A percentile compares a stretch with the other conserved stretches of the same genome.
These are phyloP conservation scores for Odontarrhena argentea DNA, from an alignment of 345 rosid genomes.

Conservation along the genomic window DNA sequence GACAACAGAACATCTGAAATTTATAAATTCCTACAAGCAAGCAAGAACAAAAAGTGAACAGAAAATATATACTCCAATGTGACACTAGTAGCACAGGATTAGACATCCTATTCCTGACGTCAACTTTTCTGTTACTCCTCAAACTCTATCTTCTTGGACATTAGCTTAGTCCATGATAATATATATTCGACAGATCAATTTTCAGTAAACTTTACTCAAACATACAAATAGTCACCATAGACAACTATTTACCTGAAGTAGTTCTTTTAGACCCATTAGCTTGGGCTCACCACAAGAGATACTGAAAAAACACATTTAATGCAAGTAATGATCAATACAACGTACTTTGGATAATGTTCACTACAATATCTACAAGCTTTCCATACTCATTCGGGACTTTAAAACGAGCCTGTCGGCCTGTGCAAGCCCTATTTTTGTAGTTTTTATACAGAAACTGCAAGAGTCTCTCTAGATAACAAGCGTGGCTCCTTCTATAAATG, in stretches of 20 bases:
- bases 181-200: neutral
- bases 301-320: constrained; percentile 48
- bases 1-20: constrained; percentile 89
- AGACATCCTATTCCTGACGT: constrained; percentile 3
- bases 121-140: constrained; percentile 13
- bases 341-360: constrained; percentile 2
- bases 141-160: constrained; percentile 12
- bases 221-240: constrained; percentile 11
- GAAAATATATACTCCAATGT: neutral
- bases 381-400: constrained; percentile 2
- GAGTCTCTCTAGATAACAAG: constrained; percentile 1
- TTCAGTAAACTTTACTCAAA: constrained; percentile 11
- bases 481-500: neutral
- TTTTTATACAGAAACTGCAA: constrained; percentile 10
- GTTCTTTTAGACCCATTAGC: constrained; percentile 84
- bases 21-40: constrained; percentile 69
- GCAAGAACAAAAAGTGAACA: constrained; percentile 15
- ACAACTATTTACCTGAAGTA: constrained; percentile 74
- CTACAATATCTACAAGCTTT: constrained; percentile 2
- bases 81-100: constrained; percentile 5
- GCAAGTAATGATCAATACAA: constrained; percentile 21
- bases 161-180: constrained; percentile 11
- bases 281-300: constrained; percentile 88
- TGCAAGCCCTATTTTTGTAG: neutral
- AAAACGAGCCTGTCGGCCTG: neutral